Base-by-base conservation (phyloP, 148 eudicot species). In the Bassia scoparia region DNA sequence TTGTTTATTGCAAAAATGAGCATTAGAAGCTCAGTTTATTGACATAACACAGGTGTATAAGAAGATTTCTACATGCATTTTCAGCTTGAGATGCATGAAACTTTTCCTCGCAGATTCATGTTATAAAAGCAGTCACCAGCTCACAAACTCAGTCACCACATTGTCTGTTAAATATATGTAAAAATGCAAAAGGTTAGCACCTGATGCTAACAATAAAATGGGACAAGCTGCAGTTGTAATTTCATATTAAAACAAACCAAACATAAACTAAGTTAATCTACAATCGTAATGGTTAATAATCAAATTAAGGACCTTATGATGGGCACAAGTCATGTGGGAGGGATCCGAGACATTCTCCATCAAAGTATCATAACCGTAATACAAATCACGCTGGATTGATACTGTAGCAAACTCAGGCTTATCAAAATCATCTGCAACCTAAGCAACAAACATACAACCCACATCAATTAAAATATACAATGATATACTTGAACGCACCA, bases 301-400 rank as follows among this genome's bases (percentile, higher is more conserved):
- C 3, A 54, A 52, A n/a, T 31, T 29, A 84, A 8, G n/a, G 75
- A 95, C 98, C 98, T 91, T 91, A 80, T 95, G 98, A 82, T 95
- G 98, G 9, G 98, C 98, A 86, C n/a, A 95, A 95, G 76, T 95
- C 97, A 82, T 95, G 83, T 95, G 98, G 48, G 96, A 95, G 65
- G 98, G 98, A 87, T 95, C 98, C 63, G 97, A 87, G 24, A 95
- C 98, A 68, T 95, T 95, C 87, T 95, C 98, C 98, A 95, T 95
- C 72, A 95, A 88, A 67, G 98, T 95, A 84, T 91, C 98, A 69
- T 95, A 95, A 62, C 93, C 96, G 70, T 95, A 95, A 77, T 84
- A 95, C 83, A 95, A 77, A 87, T 95, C 98, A 21, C 98, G 90
- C 78, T 95, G 98, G 77, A 95, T 95, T 20, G 96, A 83, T 75